Percentiles rank a stretch among this genome's conserved stretches.
phyloP scores from a whole-genome alignment of 495 filamentous ascomycete species.

The Zalerion maritima region DNA sequence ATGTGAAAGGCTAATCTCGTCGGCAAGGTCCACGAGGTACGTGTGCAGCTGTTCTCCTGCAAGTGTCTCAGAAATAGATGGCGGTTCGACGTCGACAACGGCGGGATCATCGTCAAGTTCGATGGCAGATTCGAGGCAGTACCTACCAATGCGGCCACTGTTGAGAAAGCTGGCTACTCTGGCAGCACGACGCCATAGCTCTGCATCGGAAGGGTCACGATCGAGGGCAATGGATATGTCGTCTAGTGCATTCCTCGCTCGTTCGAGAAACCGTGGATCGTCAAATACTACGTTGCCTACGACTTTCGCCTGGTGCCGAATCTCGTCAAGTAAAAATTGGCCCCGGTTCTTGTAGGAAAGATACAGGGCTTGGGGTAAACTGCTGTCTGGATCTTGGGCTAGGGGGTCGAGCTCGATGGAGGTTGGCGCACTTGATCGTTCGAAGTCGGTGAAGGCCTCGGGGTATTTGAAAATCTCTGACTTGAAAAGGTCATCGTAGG shows the following conservation, averaged over 20 bases:
- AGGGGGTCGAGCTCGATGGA: slow-evolving; percentile 35
- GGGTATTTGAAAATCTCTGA: slow-evolving; percentile 90
- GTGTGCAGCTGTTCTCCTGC: slow-evolving; percentile 64
- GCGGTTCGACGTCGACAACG: slow-evolving; percentile 54
- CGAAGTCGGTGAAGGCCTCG: slow-evolving; percentile 67
- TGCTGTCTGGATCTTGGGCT: slow-evolving; percentile 49
- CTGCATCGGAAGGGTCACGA: slow-evolving; percentile 80
- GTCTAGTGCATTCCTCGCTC: slow-evolving; percentile 35
- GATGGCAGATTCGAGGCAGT: slow-evolving; percentile 80
- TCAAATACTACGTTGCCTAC: slow-evolving; percentile 17
- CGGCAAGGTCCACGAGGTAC: slow-evolving; percentile 51
- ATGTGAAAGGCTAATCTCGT: slow-evolving; percentile 53
- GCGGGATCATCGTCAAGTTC: slow-evolving; percentile 68
- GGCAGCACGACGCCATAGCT: slow-evolving; percentile 82
- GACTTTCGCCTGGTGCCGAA: slow-evolving; percentile 34
- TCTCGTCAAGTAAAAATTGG: slow-evolving; percentile 67
- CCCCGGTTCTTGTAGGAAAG: slow-evolving; percentile 92
- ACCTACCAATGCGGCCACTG: slow-evolving; percentile 64
- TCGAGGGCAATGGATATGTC: slow-evolving; percentile 66
- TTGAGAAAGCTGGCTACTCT: slow-evolving; percentile 60
- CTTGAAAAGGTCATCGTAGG: slow-evolving; percentile 71
- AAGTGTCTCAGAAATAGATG: slow-evolving; percentile 73
- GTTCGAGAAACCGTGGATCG: slow-evolving; percentile 22
- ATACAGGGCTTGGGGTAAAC: slow-evolving; percentile 76
- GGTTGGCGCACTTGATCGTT: too few relatives aligned